Evolutionary conservation across 1,139 yeast species (phyloP).

Genomic region (Keqinozyma sinolaborantium): DNA sequence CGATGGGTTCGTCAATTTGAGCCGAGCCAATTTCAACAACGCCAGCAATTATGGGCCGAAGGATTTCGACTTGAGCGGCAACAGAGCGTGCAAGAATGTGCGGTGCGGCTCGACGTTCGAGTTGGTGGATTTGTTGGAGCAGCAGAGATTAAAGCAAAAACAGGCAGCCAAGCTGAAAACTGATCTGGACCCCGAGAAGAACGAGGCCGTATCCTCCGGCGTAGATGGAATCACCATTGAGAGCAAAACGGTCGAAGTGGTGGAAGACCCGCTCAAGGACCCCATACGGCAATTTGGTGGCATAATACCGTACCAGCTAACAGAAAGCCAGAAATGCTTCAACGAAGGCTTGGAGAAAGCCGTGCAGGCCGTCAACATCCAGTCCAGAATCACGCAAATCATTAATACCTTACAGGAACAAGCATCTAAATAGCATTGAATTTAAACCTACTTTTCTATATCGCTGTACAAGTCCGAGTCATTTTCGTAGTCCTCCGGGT

Average conservation of each 20-base stretch:
- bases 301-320: constrained; percentile 41
- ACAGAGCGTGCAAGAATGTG: constrained; percentile 22
- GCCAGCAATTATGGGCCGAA: constrained; percentile 21
- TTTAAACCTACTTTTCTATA: constrained; percentile 17
- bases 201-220: not conserved
- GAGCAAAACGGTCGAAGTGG: not conserved
- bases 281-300: constrained; percentile 52
- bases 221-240: not conserved
- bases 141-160: constrained; percentile 1
- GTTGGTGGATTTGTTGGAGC: constrained; percentile 11
- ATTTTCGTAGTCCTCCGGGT: constrained; percentile 45
- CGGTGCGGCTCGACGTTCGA: constrained; percentile 6
- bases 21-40: constrained; percentile 36
- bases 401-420: constrained; percentile 13
- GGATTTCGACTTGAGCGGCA: constrained; percentile 26
- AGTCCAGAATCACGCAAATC: constrained; percentile 15
- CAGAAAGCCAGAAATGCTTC: constrained; percentile 38
- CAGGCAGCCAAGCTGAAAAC: constrained; percentile 1
- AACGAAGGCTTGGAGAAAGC: constrained; percentile 21
- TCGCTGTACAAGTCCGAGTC: constrained; percentile 50
- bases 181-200: not conserved
- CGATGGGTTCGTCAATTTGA: constrained; percentile 32
- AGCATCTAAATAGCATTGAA: not conserved
- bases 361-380: constrained; percentile 26
- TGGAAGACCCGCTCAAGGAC: constrained; percentile 17